Percentiles rank a stretch among this genome's conserved stretches.
These are phyloP conservation scores for Corynascus novoguineensis DNA, from an alignment of 495 filamentous ascomycete species.

Conservation along the genomic window DNA sequence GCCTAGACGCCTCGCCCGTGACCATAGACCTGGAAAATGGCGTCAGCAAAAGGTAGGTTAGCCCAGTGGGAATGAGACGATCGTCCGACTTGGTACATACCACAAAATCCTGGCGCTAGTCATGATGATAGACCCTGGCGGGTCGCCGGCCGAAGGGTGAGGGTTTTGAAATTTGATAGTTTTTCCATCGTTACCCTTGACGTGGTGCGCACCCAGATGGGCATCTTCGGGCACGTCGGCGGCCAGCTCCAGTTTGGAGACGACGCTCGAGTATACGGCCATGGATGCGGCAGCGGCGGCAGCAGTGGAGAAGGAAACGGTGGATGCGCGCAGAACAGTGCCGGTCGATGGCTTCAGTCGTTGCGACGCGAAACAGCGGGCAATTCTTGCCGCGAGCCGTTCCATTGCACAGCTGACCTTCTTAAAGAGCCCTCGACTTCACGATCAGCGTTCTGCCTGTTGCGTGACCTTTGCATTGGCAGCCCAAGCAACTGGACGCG, in stretches of 20 bases:
- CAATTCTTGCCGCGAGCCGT: background rate
- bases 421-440: no score
- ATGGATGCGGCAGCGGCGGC: conserved; percentile 13
- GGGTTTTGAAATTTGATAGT: conserved; percentile 34
- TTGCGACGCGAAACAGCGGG: background rate
- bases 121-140: background rate
- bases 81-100: conserved; percentile 1
- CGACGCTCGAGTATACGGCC: conserved; percentile 14
- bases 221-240: conserved; percentile 25
- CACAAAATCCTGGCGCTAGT: conserved; percentile 11
- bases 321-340: conserved; percentile 7
- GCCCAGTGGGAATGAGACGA: background rate
- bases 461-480: no score
- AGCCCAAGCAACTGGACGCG: no score
- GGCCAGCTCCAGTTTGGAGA: conserved; percentile 22
- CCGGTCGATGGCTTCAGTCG: background rate
- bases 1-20: conserved; percentile 55
- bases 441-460: no score
- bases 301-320: conserved; percentile 13
- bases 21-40: conserved; percentile 47
- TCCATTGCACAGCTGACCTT: conserved; percentile 2
- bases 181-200: conserved; percentile 31
- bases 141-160: conserved; percentile 27
- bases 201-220: conserved; percentile 27
- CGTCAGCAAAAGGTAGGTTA: background rate